Base-by-base conservation (phyloP, 2,329 filamentous ascomycete genomes). In the Uncinocarpus reesii region DNA sequence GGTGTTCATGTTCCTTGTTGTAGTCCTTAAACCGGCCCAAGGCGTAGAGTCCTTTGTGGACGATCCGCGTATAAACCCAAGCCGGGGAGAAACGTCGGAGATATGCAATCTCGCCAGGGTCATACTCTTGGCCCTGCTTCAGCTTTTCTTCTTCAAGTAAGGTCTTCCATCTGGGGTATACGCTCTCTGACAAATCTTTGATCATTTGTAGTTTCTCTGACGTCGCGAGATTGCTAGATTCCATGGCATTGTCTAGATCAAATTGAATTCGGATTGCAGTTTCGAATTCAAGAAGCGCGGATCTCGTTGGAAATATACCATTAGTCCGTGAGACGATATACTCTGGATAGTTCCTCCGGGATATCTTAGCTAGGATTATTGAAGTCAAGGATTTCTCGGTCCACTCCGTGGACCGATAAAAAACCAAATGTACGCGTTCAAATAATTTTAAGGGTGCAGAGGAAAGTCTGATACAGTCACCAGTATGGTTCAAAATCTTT, bases 371-470 rank as follows among this genome's bases (percentile, higher is more conserved):
- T 4, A 98, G 75, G 37, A 98, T 95, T 47, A 96, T 90, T 0
- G 89, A 90, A 1, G 87, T 96, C 11, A 98, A 71, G 1, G 90
- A 95, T 64, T 95, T 96, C 58, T 96, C 90, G 0, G 89, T 94
- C 92, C 92, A 98, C 62, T 95, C 86, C 0, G 87, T 93, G 7
- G 89, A 95, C 50, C 90, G 78, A 64, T 96, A 96, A 64, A 95
- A 98, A 23, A 98, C 88, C 2, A 98, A 71, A 67, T 96, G 92
- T 0, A 96, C 88, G 21, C 92, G 79, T 64, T 95, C 88, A 58
- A 98, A 98, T 0, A 98, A 75, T 58, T 81, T 86, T 53, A 88
- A 77, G 0, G 82, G 76, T 0, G 77, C 68, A 0, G 82, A 67
- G 0, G 86, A 86, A 10, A 98, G 76, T 31, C 90, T 77, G 52